phyloP scores from a whole-genome alignment of 257 asterid genomes.

The Solanum etuberosum region DNA sequence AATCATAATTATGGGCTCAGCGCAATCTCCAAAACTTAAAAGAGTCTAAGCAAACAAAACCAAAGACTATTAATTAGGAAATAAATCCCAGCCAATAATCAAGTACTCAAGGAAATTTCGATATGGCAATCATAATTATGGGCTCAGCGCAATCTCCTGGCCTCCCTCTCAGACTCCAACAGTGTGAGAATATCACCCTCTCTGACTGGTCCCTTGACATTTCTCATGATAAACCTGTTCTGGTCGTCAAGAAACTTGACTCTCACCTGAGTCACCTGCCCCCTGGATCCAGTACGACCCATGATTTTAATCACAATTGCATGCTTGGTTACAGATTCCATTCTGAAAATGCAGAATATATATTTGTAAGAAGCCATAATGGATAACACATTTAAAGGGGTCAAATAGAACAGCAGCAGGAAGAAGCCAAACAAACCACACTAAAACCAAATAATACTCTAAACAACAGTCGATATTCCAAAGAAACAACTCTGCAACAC shows the following conservation, averaged over 20 bases:
- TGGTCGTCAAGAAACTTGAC: slow-evolving; percentile 28
- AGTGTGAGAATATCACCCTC: slow-evolving; percentile 30
- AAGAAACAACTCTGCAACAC: neutral
- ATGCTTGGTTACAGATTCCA: slow-evolving; percentile 25
- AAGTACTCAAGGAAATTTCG: neutral
- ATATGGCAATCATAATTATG: neutral
- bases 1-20: too few species aligned
- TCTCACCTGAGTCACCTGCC: slow-evolving; percentile 31
- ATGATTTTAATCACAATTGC: slow-evolving; percentile 20
- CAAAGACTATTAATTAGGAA: neutral
- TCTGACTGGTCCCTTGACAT: slow-evolving; percentile 29
- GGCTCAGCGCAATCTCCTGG: slow-evolving; percentile 23
- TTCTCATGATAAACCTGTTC: slow-evolving; percentile 24
- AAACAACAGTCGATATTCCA: neutral
- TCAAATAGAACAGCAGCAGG: neutral
- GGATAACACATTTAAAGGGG: neutral
- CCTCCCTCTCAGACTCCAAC: slow-evolving; percentile 31
- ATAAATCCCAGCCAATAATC: neutral
- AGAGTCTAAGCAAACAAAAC: neutral
- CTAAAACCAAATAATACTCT: neutral
- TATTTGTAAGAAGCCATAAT: neutral
- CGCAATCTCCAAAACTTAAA: slow-evolving; percentile 13
- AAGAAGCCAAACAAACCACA: neutral
- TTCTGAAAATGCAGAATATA: neutral
- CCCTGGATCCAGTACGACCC: slow-evolving; percentile 30